These are phyloP conservation scores for Russula lepida DNA, from an alignment of 768 basidiomycete genomes.

Conservation along the genomic window DNA sequence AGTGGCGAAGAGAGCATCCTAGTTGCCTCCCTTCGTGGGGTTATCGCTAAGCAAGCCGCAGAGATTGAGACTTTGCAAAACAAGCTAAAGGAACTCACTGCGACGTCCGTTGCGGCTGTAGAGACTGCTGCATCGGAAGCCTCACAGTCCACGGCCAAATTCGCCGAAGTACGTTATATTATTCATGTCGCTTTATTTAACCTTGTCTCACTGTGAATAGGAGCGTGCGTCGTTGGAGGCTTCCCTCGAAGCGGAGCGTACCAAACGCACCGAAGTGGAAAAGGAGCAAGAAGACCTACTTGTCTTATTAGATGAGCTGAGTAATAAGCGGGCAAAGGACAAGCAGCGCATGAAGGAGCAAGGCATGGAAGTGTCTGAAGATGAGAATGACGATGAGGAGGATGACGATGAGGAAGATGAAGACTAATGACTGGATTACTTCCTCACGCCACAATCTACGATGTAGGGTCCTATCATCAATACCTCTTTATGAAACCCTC, in stretches of 20 bases:
- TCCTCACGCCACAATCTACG: background rate
- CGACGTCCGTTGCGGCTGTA: conserved; percentile 10
- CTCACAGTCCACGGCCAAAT: background rate
- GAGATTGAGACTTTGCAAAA: conserved; percentile 66
- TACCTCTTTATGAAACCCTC: background rate
- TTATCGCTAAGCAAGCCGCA: conserved; percentile 71
- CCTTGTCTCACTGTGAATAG: background rate
- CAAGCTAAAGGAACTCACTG: conserved; percentile 41
- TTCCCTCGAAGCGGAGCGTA: conserved; percentile 46
- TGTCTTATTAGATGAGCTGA: conserved; percentile 88
- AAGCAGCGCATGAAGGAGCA: conserved; percentile 67
- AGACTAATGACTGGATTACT: background rate
- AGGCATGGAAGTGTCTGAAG: conserved; percentile 86
- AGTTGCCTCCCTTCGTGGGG: conserved; percentile 74
- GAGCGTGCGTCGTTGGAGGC: conserved; percentile 47
- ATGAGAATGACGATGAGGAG: conserved; percentile 66
- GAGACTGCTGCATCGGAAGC: background rate
- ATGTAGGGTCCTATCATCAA: background rate
- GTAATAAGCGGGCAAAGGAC: conserved; percentile 74
- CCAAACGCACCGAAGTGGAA: conserved; percentile 72
- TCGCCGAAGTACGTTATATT: conserved; percentile 6
- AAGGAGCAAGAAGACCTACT: conserved; percentile 96
- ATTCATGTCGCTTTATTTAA: background rate
- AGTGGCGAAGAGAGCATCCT: conserved; percentile 68
- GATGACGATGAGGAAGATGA: conserved; percentile 24